These are phyloP conservation scores for Stephania cephalantha DNA, from an alignment of 164 flowering plant species.

Conservation along the genomic window DNA sequence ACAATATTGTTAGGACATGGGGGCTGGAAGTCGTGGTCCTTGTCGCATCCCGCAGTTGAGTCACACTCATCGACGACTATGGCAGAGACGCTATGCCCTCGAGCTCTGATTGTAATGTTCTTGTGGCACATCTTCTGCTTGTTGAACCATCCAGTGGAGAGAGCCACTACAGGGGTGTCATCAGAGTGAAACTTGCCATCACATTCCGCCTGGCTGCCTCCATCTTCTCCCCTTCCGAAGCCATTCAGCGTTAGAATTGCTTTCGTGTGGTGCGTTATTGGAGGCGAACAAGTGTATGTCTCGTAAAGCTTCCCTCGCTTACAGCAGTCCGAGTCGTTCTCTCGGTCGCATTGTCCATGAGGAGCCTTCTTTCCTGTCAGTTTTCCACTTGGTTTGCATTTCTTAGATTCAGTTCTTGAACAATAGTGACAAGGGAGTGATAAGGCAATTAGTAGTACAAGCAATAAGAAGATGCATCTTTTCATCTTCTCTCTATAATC, in stretches of 20 bases:
- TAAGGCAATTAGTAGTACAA: neutral
- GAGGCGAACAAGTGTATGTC: slow-evolving; percentile 9
- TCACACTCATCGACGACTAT: slow-evolving; percentile 36
- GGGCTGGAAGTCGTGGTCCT: slow-evolving; percentile 20
- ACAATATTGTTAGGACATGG: slow-evolving; percentile 24
- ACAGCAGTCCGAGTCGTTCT: slow-evolving; percentile 8
- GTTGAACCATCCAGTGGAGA: slow-evolving; percentile 14
- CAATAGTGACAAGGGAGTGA: neutral
- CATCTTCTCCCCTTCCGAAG: neutral
- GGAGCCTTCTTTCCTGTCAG: slow-evolving; percentile 1
- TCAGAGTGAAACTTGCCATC: slow-evolving; percentile 9
- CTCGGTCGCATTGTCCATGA: slow-evolving; percentile 1
- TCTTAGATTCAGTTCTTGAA: neutral
- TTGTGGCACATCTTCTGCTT: slow-evolving; percentile 10
- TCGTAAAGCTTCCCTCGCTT: slow-evolving; percentile 2
- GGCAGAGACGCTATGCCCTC: slow-evolving; percentile 20
- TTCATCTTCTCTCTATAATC: neutral
- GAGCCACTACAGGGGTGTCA: slow-evolving; percentile 11
- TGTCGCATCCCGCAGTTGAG: slow-evolving; percentile 25
- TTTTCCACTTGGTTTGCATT: slow-evolving; percentile 11
- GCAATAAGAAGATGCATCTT: neutral
- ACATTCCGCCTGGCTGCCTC: slow-evolving; percentile 6
- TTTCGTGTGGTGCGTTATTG: neutral
- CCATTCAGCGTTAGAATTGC: slow-evolving; percentile 5
- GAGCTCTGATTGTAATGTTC: slow-evolving; percentile 21